Conservation (phyloP, 2,329 filamentous ascomycete genomes). For the Chaetomium olivaceum region DNA sequence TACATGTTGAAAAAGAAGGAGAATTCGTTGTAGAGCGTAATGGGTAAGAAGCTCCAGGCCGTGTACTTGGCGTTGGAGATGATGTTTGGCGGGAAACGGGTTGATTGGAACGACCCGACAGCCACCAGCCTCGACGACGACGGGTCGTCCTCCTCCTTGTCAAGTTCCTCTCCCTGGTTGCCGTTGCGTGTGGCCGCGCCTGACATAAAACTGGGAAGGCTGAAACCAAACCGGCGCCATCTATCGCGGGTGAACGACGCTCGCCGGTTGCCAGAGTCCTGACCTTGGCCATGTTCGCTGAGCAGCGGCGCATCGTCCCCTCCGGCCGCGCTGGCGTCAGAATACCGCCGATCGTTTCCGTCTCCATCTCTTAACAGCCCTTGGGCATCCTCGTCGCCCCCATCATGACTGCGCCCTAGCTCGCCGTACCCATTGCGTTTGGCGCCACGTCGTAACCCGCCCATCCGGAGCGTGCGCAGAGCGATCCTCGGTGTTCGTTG, state of each 20-base stretch:
- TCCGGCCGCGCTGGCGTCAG: conserved; percentile 58
- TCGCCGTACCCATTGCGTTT: conserved; percentile 62
- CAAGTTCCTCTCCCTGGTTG: conserved; percentile 50
- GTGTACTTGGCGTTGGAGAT: conserved; percentile 99
- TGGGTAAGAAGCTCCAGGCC: conserved; percentile 86
- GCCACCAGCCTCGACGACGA: conserved; percentile 72
- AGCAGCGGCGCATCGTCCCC: conserved; percentile 78
- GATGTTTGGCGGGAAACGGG: conserved; percentile 83
- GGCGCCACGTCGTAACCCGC: conserved; percentile 58
- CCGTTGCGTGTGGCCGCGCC: conserved; percentile 38
- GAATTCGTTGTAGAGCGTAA: conserved; percentile 97
- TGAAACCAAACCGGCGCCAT: conserved; percentile 51
- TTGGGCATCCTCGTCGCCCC: conserved; percentile 65
- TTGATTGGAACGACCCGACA: conserved; percentile 71
- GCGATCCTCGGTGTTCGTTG: conserved; percentile 63
- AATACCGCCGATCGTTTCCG: conserved; percentile 55
- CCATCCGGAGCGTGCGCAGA: conserved; percentile 68
- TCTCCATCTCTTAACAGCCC: conserved; percentile 66
- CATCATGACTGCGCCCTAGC: conserved; percentile 57
- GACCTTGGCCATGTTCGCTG: conserved; percentile 39
- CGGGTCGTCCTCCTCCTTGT: conserved; percentile 59
- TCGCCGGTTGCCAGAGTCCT: conserved; percentile 36
- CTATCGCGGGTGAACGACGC: conserved; percentile 45
- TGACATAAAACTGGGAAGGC: conserved; percentile 69
- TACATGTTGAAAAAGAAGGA: conserved; percentile 99